These are phyloP conservation scores for Peronospora belbahrii DNA, from an alignment of 352 stramenopile genomes.

Conservation along the genomic window DNA sequence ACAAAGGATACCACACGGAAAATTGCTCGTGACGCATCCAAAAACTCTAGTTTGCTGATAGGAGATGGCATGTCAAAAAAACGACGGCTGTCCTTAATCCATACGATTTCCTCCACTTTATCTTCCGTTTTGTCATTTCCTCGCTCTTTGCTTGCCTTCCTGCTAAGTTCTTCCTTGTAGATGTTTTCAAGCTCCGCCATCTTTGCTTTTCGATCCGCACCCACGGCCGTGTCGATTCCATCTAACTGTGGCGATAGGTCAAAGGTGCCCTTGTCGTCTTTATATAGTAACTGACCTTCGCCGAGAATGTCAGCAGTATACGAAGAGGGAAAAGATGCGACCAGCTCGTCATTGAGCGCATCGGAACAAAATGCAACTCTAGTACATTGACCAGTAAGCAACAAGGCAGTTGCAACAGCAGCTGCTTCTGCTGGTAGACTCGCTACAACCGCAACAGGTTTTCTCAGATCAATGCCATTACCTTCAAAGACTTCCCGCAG, in stretches of 20 bases:
- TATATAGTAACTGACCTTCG: constrained; percentile 34
- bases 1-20: constrained; percentile 77
- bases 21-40: constrained; percentile 58
- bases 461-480: constrained; percentile 32
- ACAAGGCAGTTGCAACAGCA: constrained; percentile 46
- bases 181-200: constrained; percentile 31
- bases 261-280: constrained; percentile 38
- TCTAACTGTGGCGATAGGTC: constrained; percentile 41
- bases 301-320: constrained; percentile 42
- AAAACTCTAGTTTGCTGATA: constrained; percentile 57
- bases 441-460: constrained; percentile 36
- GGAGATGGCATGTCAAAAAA: constrained; percentile 81
- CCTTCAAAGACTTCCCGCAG: constrained; percentile 35
- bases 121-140: constrained; percentile 17
- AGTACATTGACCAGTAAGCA: constrained; percentile 33
- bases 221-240: neutral
- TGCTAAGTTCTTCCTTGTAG: constrained; percentile 39
- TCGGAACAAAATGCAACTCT: constrained; percentile 33
- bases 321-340: constrained; percentile 28
- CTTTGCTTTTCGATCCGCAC: constrained; percentile 6
- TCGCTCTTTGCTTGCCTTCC: constrained; percentile 28
- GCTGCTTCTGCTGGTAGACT: constrained; percentile 45
- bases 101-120: constrained; percentile 36
- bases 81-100: constrained; percentile 38
- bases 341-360: constrained; percentile 33